A percentile compares a stretch with the other conserved stretches of the same genome.
Evolutionary conservation across 2,329 filamentous ascomycete genomes (phyloP).

Genomic region (Colletotrichum sojae): DNA sequence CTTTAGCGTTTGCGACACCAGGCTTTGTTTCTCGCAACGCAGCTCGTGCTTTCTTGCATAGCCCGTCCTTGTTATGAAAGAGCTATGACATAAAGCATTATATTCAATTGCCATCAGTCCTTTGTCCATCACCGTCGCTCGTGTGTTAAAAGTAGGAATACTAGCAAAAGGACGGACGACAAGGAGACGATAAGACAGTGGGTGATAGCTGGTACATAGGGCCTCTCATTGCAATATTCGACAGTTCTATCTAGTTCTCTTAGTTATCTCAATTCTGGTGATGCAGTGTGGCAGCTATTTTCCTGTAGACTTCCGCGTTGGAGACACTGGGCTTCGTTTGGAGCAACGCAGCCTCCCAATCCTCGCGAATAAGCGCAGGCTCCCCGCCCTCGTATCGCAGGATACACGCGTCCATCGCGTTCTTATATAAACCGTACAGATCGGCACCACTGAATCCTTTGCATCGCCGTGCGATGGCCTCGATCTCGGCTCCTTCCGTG

Average conservation of each 20-base stretch:
- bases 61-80: too few species aligned
- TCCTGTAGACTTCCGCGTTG: constrained; percentile 60
- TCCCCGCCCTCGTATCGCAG: constrained; percentile 45
- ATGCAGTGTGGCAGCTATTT: constrained; percentile 47
- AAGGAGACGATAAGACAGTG: too few species aligned
- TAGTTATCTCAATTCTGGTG: background rate
- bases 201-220: too few species aligned
- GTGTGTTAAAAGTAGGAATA: too few species aligned
- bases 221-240: too few species aligned
- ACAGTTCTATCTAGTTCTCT: background rate
- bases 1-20: too few species aligned
- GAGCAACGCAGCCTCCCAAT: constrained; percentile 68
- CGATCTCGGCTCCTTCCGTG: constrained; percentile 63
- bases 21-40: too few species aligned
- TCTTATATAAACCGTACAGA: constrained; percentile 62
- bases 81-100: too few species aligned
- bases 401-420: constrained; percentile 61
- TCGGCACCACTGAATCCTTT: constrained; percentile 82
- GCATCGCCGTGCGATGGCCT: constrained; percentile 78
- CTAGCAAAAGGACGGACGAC: too few species aligned
- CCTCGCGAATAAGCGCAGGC: constrained; percentile 53
- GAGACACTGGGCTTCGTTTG: constrained; percentile 66
- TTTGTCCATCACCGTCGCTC: too few species aligned
- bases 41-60: too few species aligned
- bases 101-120: too few species aligned